A percentile compares a stretch with the other conserved stretches of the same genome.
Conservation (phyloP, 2,329 filamentous ascomycete species). For the Grosmannia serpens region DNA sequence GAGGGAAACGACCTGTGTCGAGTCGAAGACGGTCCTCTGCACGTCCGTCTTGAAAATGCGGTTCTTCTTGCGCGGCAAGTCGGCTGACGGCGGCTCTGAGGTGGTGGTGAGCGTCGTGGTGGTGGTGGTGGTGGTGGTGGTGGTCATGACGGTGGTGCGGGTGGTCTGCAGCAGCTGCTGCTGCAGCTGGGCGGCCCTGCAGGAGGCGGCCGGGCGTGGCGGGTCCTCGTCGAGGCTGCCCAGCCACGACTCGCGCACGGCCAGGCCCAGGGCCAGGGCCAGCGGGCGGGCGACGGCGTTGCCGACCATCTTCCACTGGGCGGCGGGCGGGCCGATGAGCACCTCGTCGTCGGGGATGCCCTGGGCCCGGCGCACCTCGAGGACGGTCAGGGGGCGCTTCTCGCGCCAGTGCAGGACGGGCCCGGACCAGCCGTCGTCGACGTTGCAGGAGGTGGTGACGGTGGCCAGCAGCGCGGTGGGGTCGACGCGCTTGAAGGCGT, state of each 20-base stretch:
- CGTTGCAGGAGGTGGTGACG: constrained; percentile 41
- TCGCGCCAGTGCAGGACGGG: constrained; percentile 54
- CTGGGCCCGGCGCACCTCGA: constrained; percentile 59
- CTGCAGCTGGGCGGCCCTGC: background rate
- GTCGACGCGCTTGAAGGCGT: constrained; percentile 30
- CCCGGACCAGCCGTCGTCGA: constrained; percentile 45
- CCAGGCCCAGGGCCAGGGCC: constrained; percentile 53
- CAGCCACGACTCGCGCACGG: constrained; percentile 47
- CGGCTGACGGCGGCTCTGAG: background rate
- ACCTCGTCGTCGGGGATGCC: constrained; percentile 61
- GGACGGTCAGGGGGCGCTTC: constrained; percentile 46
- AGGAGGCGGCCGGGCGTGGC: background rate
- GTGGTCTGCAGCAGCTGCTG: background rate
- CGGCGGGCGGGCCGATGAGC: constrained; percentile 41
- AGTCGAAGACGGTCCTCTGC: background rate
- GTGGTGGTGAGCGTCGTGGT: background rate
- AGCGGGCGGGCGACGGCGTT: constrained; percentile 66
- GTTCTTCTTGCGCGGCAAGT: background rate
- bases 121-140: background rate
- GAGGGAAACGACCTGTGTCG: background rate
- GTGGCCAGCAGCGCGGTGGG: constrained; percentile 43
- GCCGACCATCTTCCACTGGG: constrained; percentile 58
- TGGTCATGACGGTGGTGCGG: background rate
- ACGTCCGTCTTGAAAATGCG: constrained; percentile 6
- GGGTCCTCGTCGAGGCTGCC: constrained; percentile 22